Base-by-base conservation (phyloP, 345 rosid species). In the Moringa oleifera region DNA sequence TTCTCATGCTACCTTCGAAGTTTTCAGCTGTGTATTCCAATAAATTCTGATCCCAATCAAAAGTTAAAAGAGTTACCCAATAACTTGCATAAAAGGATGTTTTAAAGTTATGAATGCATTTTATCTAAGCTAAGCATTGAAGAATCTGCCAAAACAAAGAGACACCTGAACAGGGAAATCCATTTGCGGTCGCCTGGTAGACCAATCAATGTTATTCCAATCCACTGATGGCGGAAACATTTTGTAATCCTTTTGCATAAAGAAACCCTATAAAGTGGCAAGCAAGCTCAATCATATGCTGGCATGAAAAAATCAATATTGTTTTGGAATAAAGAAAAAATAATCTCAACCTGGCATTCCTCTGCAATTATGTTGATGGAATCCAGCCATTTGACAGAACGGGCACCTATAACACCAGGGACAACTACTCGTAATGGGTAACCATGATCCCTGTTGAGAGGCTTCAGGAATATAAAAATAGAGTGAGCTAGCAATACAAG, bases 321-420 rank as follows among this genome's bases (percentile, higher is more conserved):
- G 12, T 9, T 51, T 18, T 6, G 18, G 57, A 21, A 53, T 23
- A 25, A 60, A 9, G 61, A 64, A 37, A 51, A 22, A 67, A 49
- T 51, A 22, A 57, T 65, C 25, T 66, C 49, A 51, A 88, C 99
- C 96, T 90, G 95, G 71, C 93, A 88, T 68, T 81, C 93, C 76
- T 90, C 85, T 47, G 92, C 92, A 76, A 85, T 76, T 57, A 94
- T 59, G 63, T 81, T 80, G 73, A 94, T 88, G 64, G 87, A 75
- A 66, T 90, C 97, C 74, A 94, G 73, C 99, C 99, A 94, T 76
- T 94, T 94, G 71, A 94, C 99, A 3, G 99, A 94, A 73, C 99
- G 96, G 31, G 97, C 97, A 68, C 93, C 99, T 58, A 94, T 94
- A 59, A 88, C 87, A 81, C 99, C 99, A 0, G 99, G 99, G 63